Evolutionary conservation across 257 asterid genomes (phyloP).

Genomic region (Ajuga chamaepitys): DNA sequence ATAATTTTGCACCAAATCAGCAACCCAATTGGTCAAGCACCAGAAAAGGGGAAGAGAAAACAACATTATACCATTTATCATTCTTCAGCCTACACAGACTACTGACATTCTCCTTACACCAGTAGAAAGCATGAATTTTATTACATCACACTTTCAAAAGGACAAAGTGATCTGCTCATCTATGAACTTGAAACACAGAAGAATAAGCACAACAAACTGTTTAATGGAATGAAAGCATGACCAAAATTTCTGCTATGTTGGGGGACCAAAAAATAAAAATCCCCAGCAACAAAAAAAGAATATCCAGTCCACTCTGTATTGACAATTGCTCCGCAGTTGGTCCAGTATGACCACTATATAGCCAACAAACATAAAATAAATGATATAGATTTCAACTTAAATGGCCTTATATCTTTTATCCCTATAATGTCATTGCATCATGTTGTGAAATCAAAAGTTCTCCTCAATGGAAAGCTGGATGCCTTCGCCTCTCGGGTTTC

Average conservation of each 20-base stretch:
- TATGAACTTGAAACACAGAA: background rate
- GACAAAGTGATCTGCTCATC: no score
- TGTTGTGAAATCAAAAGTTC: background rate
- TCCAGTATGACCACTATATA: background rate
- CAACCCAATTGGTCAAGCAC: no score
- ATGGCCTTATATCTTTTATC: background rate
- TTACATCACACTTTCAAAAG: background rate
- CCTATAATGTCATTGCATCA: background rate
- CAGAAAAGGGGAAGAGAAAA: no score
- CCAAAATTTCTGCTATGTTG: background rate
- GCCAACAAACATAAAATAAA: background rate
- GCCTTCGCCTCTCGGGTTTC: slow-evolving; percentile 25
- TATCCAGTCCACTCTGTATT: slow-evolving; percentile 9
- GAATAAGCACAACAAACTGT: background rate
- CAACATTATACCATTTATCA: no score
- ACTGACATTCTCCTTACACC: no score
- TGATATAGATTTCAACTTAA: background rate
- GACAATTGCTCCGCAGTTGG: slow-evolving; percentile 16
- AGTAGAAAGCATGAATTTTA: background rate
- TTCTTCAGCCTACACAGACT: no score
- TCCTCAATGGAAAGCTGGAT: slow-evolving; percentile 11
- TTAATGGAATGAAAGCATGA: no score
- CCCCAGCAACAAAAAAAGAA: background rate
- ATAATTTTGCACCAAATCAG: no score
- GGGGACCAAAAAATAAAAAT: background rate